phyloP scores from a whole-genome alignment of 768 basidiomycete genomes.

The Boletus patriciae region DNA sequence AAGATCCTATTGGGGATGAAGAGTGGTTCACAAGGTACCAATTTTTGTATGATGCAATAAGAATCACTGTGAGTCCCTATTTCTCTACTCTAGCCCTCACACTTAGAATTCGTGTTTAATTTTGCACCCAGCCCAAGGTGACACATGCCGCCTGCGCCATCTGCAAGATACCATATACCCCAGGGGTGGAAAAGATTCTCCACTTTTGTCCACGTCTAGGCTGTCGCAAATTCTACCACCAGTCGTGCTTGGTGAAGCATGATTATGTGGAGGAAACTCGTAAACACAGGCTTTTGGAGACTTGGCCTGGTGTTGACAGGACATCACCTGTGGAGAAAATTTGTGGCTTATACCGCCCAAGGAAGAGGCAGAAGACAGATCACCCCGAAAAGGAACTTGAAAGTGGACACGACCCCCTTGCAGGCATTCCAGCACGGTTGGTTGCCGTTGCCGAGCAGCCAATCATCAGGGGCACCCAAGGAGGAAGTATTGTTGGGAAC shows the following conservation, averaged over 20 bases:
- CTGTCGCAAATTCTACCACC: conserved; percentile 52
- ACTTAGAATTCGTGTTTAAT: neutral
- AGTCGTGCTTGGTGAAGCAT: conserved; percentile 40
- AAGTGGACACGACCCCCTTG: conserved; percentile 1
- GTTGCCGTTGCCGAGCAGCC: conserved; percentile 51
- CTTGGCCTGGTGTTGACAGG: conserved; percentile 38
- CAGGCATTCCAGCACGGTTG: conserved; percentile 38
- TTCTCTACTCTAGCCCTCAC: neutral
- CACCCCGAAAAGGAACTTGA: neutral
- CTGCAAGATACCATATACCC: conserved; percentile 49
- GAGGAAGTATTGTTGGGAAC: conserved; percentile 53
- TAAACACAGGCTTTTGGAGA: conserved; percentile 33
- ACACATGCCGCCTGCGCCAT: conserved; percentile 38
- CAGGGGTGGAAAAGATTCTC: conserved; percentile 42
- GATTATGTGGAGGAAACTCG: conserved; percentile 27
- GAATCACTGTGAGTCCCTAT: conserved; percentile 36
- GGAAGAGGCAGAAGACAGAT: conserved; percentile 17
- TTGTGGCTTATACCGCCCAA: neutral
- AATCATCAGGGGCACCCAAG: conserved; percentile 46
- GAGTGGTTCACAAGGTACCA: conserved; percentile 51
- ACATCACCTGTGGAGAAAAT: conserved; percentile 4
- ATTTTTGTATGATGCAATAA: conserved; percentile 35
- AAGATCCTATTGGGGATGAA: conserved; percentile 39
- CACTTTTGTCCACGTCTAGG: conserved; percentile 57
- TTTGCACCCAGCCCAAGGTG: conserved; percentile 42